Evolutionary conservation across 2,329 filamentous ascomycete species (phyloP).

Genomic region (Cladosporium sp.): DNA sequence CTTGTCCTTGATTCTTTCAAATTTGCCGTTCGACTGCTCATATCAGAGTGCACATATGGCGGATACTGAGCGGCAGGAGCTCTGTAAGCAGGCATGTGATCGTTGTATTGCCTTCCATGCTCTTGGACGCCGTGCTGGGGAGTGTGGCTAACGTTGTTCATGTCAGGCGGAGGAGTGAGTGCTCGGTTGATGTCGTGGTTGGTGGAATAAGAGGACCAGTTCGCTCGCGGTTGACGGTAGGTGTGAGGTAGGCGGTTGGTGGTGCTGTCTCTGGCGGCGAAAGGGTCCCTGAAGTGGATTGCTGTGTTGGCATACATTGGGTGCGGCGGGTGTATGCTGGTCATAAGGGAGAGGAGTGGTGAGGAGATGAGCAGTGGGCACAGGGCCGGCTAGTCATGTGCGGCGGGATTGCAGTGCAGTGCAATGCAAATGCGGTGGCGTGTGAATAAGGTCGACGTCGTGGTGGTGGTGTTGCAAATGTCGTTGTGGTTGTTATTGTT

Average conservation of each 20-base stretch:
- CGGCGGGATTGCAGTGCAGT: not conserved
- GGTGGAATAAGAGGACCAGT: conserved; percentile 16
- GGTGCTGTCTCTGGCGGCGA: conserved; percentile 26
- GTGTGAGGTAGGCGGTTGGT: conserved; percentile 14
- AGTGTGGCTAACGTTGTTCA: conserved; percentile 26
- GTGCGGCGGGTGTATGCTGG: conserved; percentile 19
- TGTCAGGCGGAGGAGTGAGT: conserved; percentile 34
- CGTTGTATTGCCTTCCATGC: conserved; percentile 22
- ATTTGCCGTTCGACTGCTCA: not conserved
- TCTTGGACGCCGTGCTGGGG: conserved; percentile 23
- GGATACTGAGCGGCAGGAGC: conserved; percentile 19
- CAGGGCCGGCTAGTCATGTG: conserved; percentile 12
- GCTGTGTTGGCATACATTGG: conserved; percentile 31
- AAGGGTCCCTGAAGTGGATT: conserved; percentile 32
- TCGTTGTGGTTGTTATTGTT: not conserved
- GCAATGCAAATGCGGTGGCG: too few species aligned
- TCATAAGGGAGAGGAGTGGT: conserved; percentile 12
- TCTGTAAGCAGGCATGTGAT: conserved; percentile 21
- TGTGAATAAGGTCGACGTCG: not conserved
- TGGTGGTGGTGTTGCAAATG: not conserved
- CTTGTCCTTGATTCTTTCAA: conserved; percentile 3
- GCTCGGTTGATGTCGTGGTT: conserved; percentile 20
- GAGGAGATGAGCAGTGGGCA: conserved; percentile 3
- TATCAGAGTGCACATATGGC: conserved; percentile 14
- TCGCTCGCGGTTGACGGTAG: conserved; percentile 2